Evolutionary conservation across 805 yeast genomes (phyloP).

Genomic region (Starmerella tilneyi): DNA sequence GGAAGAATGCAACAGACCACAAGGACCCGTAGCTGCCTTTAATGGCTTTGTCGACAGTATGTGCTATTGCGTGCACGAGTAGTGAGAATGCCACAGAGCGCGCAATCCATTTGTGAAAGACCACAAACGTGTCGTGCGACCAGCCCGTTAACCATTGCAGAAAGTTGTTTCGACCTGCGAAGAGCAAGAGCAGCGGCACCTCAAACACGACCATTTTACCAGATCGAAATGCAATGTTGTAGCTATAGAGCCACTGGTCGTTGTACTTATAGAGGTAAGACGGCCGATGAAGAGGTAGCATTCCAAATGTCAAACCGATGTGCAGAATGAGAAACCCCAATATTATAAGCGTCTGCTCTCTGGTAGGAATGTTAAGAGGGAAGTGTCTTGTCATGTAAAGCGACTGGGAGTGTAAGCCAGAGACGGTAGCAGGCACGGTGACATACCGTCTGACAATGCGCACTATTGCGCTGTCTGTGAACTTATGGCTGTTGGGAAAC

Average conservation of each 20-base stretch:
- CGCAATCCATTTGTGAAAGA: conserved; percentile 40
- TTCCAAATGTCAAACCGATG: conserved; percentile 25
- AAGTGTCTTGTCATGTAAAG: background rate
- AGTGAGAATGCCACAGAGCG: conserved; percentile 22
- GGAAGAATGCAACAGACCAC: conserved; percentile 17
- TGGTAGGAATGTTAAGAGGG: conserved; percentile 32
- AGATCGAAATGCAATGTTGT: conserved; percentile 5
- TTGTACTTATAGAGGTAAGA: conserved; percentile 8
- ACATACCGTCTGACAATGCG: background rate
- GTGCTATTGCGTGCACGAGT: conserved; percentile 25
- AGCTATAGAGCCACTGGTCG: background rate
- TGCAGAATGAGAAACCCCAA: conserved; percentile 31
- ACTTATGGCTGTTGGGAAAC: background rate
- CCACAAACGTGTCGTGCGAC: conserved; percentile 46
- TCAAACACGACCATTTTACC: conserved; percentile 17
- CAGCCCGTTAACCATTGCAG: conserved; percentile 51
- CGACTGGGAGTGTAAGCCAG: background rate
- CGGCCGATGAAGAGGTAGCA: conserved; percentile 3
- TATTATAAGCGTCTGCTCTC: conserved; percentile 34
- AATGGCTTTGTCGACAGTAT: conserved; percentile 15
- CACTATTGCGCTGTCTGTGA: background rate
- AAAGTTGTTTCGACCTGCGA: conserved; percentile 65
- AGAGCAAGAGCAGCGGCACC: conserved; percentile 25
- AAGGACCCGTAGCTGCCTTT: conserved; percentile 9
- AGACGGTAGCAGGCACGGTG: background rate